phyloP scores from a whole-genome alignment of 2,329 filamentous ascomycete genomes.

The Cladosporium sp. region DNA sequence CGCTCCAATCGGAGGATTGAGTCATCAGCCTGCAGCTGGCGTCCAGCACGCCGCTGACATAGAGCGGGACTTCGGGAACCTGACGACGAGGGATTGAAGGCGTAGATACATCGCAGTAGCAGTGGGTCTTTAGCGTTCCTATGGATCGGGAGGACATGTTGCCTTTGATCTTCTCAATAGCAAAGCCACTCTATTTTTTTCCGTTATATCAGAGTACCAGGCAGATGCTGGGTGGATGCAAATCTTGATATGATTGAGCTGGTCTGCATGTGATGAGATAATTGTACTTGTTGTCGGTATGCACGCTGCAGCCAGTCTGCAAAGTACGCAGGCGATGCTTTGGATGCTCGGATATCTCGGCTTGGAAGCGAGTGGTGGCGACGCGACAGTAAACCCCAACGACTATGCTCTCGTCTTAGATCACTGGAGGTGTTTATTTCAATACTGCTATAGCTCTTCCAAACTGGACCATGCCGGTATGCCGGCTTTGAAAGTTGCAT shows the following conservation, averaged over 20 bases:
- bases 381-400: neutral
- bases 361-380: neutral
- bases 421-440: neutral
- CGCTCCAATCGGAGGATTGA: conserved; percentile 51
- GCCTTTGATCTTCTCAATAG: neutral
- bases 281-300: neutral
- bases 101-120: neutral
- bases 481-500: neutral
- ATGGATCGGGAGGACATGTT: neutral
- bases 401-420: neutral
- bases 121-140: neutral
- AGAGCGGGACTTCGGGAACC: conserved; percentile 35
- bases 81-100: neutral
- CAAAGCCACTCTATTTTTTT: neutral
- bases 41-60: conserved; percentile 49
- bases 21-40: conserved; percentile 49
- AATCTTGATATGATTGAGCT: neutral
- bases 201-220: neutral
- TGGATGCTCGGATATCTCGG: neutral
- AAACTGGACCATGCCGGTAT: neutral
- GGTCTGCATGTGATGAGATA: neutral
- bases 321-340: neutral
- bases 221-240: neutral
- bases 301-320: neutral
- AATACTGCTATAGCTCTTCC: neutral